These are phyloP conservation scores for Nakazawaea ambrosiae DNA, from an alignment of 805 yeast species.

Conservation along the genomic window DNA sequence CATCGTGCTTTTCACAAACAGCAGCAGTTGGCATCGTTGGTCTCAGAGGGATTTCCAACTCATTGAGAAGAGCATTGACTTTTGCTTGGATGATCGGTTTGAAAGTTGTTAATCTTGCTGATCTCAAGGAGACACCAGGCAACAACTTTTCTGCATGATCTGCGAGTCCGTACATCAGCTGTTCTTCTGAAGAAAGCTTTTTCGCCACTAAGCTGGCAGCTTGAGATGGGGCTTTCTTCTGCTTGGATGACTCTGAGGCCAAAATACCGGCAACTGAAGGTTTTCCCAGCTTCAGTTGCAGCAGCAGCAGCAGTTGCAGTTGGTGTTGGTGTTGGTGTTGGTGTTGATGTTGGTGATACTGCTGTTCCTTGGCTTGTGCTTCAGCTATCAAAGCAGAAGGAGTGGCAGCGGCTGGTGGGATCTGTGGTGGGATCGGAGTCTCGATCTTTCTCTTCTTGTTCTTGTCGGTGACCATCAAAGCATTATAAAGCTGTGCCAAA, in stretches of 20 bases:
- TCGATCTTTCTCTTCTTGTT: slow-evolving; percentile 47
- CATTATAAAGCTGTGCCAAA: slow-evolving; percentile 75
- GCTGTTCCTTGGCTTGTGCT: slow-evolving; percentile 25
- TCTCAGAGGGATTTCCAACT: slow-evolving; percentile 68
- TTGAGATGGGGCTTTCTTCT: slow-evolving; percentile 12
- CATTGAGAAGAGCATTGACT: slow-evolving; percentile 58
- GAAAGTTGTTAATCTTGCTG: slow-evolving; percentile 68
- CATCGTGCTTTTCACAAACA: slow-evolving; percentile 73
- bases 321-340: slow-evolving; percentile 5
- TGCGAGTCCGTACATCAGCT: slow-evolving; percentile 75
- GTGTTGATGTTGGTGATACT: slow-evolving; percentile 1
- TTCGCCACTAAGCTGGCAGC: slow-evolving; percentile 34
- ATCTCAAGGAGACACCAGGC: slow-evolving; percentile 80
- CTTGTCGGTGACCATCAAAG: slow-evolving; percentile 64
- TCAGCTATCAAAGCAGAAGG: slow-evolving; percentile 38
- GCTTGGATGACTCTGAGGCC: slow-evolving; percentile 5
- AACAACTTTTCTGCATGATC: slow-evolving; percentile 68
- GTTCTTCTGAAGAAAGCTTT: slow-evolving; percentile 67
- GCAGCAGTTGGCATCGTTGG: slow-evolving; percentile 85
- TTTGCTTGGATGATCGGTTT: slow-evolving; percentile 71
- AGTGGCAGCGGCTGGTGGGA: slow-evolving; percentile 50
- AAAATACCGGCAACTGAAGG: slow-evolving; percentile 4
- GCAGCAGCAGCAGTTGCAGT: slow-evolving; percentile 14
- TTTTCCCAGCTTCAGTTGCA: slow-evolving; percentile 14
- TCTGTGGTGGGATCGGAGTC: slow-evolving; percentile 50